phyloP scores from a whole-genome alignment of 306 rosid genomes.

The Castanea crenata region DNA sequence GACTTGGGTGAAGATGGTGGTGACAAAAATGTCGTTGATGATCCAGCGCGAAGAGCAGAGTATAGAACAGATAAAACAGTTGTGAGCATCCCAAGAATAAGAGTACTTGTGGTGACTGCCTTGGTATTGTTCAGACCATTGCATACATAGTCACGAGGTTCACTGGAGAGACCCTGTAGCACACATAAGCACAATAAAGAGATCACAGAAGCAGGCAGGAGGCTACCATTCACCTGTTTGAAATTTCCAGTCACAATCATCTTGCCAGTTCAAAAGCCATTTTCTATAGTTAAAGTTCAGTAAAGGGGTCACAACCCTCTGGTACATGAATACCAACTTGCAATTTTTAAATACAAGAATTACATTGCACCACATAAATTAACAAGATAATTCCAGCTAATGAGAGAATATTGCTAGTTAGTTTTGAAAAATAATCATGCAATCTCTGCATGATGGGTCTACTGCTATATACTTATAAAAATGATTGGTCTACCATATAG shows the following conservation, averaged over 20 bases:
- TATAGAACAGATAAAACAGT: constrained; percentile 86
- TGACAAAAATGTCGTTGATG: constrained; percentile 82
- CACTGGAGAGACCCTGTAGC: constrained; percentile 91
- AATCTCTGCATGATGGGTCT: not conserved
- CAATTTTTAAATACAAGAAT: not conserved
- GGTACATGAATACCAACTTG: not conserved
- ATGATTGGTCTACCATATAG: not conserved
- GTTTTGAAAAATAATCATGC: not conserved
- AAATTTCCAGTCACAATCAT: constrained; percentile 20
- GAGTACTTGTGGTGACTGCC: constrained; percentile 66
- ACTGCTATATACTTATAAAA: not conserved
- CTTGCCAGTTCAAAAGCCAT: not conserved
- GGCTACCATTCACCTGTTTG: constrained; percentile 91
- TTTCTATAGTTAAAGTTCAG: not conserved
- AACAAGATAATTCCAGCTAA: not conserved
- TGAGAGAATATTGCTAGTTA: not conserved
- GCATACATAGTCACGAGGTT: constrained; percentile 79
- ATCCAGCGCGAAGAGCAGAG: constrained; percentile 96
- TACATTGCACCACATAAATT: not conserved
- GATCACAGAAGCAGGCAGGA: constrained; percentile 93
- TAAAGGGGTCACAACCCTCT: not conserved
- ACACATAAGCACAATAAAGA: constrained; percentile 82
- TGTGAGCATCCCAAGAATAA: constrained; percentile 85
- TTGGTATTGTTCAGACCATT: constrained; percentile 78
- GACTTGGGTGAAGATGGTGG: constrained; percentile 84